Base-by-base conservation (phyloP, 768 basidiomycete genomes). In the Phlebiopsis gigantea region DNA sequence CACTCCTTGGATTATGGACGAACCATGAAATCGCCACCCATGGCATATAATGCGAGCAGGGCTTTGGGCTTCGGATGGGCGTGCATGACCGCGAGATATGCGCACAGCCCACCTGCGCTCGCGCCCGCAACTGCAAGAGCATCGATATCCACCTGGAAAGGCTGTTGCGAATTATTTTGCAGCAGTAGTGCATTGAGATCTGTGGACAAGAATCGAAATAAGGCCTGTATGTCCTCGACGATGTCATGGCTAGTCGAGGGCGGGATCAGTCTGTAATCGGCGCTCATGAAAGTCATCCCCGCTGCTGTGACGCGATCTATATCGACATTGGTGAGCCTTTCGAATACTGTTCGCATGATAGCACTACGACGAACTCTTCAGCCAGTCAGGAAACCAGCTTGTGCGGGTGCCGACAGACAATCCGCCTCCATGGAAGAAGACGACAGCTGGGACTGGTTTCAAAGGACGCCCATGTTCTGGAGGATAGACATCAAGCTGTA, bases 371-470 rank as follows among this genome's bases (percentile, higher is more conserved):
- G 52, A 26, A 86, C 86, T 74, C 47, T 77, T 67, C 24, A 88
- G 68, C 87, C 87, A 88, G n/a, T 52, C 58, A 1, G 86, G 85
- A 65, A 86, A 81, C 83, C 84, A 87, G 62, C 79, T 81, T 29
- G 64, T 66, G 52, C 79, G 73, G 59, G 81, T 79, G 0, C 85
- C 85, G 15, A 80, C 82, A 0, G 80, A 77, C 29, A 88, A 67
- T 7, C 84, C 84, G 2, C 85, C 86, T 6, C 82, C 76, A 53
- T 77, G 76, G 46, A 76, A 77, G 61, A 71, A 76, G 3, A 77
- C 63, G 6, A 77, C 49, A 21, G 66, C 61, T 5, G 75, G 73
- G 0, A 63, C 15, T 6, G 67, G 4, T 17, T 39, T 10, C 34
- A 17, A 39, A 17, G 8, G 34, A n/a, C n/a, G n/a, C n/a, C n/a